phyloP scores from a whole-genome alignment of 2,329 filamentous ascomycete genomes.

The Meredithiella fracta region DNA sequence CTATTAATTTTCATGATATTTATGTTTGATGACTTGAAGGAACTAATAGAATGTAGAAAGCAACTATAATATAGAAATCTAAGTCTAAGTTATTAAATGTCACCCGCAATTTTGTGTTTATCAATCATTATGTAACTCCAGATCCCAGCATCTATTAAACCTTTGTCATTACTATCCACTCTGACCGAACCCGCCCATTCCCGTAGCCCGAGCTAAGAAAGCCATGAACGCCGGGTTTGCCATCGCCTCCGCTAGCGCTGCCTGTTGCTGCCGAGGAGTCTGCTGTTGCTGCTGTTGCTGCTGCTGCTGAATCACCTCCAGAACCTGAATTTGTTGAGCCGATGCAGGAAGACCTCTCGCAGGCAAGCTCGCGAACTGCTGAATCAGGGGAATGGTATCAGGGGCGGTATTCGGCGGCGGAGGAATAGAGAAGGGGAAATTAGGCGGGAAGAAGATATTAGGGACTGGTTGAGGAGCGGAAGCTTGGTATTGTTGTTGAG shows the following conservation, averaged over 20 bases:
- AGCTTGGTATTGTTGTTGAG: background rate
- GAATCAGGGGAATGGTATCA: constrained; percentile 1
- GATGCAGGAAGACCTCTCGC: background rate
- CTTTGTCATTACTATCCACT: constrained; percentile 3
- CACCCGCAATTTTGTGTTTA: background rate
- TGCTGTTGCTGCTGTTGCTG: constrained; percentile 14
- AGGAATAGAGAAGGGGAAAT: constrained; percentile 5
- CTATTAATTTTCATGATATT: no score
- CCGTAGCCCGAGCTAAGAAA: constrained; percentile 4
- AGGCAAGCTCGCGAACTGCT: background rate
- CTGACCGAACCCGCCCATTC: background rate
- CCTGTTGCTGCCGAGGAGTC: constrained; percentile 19
- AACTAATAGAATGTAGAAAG: background rate
- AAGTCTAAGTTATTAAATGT: background rate
- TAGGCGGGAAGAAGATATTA: background rate
- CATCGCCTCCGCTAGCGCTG: constrained; percentile 4
- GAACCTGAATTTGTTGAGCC: constrained; percentile 3
- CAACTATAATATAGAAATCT: background rate
- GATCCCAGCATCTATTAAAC: background rate
- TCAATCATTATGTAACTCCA: no score
- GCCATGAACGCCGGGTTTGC: constrained; percentile 12
- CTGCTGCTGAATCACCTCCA: constrained; percentile 15
- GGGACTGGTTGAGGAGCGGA: background rate
- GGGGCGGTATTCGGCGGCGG: constrained; percentile 6
- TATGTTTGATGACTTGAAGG: no score